These are phyloP conservation scores for Basidiobolus meristosporus DNA, from an alignment of 371 early-diverging fungal species.

Conservation along the genomic window DNA sequence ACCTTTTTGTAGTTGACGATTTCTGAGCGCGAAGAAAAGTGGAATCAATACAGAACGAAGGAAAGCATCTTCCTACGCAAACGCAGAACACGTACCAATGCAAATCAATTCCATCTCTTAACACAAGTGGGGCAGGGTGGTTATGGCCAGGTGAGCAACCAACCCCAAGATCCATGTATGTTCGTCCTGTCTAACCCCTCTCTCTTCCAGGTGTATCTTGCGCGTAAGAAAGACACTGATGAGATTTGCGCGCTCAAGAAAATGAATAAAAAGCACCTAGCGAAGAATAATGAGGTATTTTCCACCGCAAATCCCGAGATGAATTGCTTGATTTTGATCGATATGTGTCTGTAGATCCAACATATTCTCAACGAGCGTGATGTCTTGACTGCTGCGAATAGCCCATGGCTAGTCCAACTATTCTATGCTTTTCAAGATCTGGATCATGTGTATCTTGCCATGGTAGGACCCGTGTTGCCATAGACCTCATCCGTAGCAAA, in stretches of 20 bases:
- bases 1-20: too few relatives aligned
- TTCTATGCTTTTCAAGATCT: slow-evolving; percentile 48
- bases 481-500: too few relatives aligned
- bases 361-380: slow-evolving; percentile 69
- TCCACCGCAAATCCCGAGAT: too few relatives aligned
- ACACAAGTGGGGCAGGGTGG: slow-evolving; percentile 75
- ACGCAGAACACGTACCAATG: too few relatives aligned
- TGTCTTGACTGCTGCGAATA: slow-evolving; percentile 40
- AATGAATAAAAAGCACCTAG: slow-evolving; percentile 48
- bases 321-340: background rate
- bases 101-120: slow-evolving; percentile 29
- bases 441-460: slow-evolving; percentile 43
- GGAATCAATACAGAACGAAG: too few relatives aligned
- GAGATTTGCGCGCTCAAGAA: slow-evolving; percentile 76
- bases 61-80: too few relatives aligned
- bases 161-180: too few relatives aligned
- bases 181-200: too few relatives aligned
- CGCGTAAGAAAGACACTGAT: slow-evolving; percentile 50
- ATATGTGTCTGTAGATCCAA: slow-evolving; percentile 4
- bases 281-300: slow-evolving; percentile 36
- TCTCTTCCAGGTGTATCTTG: slow-evolving; percentile 4
- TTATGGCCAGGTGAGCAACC: slow-evolving; percentile 41
- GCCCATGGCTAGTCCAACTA: slow-evolving; percentile 47
- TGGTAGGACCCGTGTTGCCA: slow-evolving; percentile 9
- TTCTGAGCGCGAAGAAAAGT: too few relatives aligned